Evolutionary conservation across 139 green algal species (phyloP), one percentile per base, ranked within the genome.

Genomic region (Chlamydomonas applanata): DNA sequence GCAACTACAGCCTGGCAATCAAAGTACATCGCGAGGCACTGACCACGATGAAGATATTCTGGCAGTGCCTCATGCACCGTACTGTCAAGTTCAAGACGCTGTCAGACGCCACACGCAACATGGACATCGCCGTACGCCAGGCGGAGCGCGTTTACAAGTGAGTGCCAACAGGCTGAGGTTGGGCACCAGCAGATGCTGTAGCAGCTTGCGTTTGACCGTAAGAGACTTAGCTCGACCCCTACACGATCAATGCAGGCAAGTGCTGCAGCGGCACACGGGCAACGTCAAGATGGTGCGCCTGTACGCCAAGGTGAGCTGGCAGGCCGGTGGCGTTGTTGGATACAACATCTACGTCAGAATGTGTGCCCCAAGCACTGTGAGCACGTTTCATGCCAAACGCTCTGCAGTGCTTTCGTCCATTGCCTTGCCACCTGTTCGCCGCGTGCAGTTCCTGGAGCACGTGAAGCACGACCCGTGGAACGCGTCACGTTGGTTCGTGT

Each of bases 391-490:
- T n/a, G n/a, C n/a, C n/a, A n/a, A n/a, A n/a, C n/a, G n/a, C n/a
- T n/a, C n/a, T n/a, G n/a, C n/a, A n/a, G n/a, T n/a, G n/a, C n/a
- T n/a, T n/a, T n/a, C n/a, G n/a, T n/a, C n/a, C n/a, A n/a, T n/a
- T n/a, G n/a, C n/a, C n/a, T n/a, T 16, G 16, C 45, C 16, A 16
- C 45, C 45, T 25, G 19, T 27, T 63, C 19, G 19, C 25, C n/a
- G n/a, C n/a, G n/a, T n/a, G n/a, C n/a, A n/a, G 33, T 85, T 85
- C 72, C 72, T 85, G 20, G 80, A 85, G 68, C 25, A 64, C 20
- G 65, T 87, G 32, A 78, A 79, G 25, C 75, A 73, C 22, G 77
- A 88, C 56, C 79, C 82, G 0, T 88, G 75, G 75, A 46, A 17
- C 7, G 82, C 79, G 0, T 27, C 74, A 22, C 78, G 75, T 19